A percentile compares a stretch with the other conserved stretches of the same genome.
phyloP scores from a whole-genome alignment of 2,329 filamentous ascomycete genomes.

The Lojkania enalia region DNA sequence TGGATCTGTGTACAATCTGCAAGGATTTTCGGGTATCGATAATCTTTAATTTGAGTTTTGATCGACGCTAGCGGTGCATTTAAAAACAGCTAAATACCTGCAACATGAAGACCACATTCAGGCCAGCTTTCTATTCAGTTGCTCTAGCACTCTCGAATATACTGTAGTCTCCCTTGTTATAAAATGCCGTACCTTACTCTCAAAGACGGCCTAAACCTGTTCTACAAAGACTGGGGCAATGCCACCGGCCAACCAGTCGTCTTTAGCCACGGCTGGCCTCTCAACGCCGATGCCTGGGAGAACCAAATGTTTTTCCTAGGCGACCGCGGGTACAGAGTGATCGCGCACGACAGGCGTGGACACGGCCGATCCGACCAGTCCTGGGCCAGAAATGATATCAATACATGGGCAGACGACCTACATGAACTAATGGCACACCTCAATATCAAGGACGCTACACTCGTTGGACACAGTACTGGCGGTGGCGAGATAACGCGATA shows the following conservation, averaged over 20 bases:
- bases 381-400: constrained; percentile 47
- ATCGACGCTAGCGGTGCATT: no score
- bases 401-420: constrained; percentile 47
- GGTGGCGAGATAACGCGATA: constrained; percentile 49
- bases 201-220: constrained; percentile 8
- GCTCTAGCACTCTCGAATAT: no score
- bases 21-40: no score
- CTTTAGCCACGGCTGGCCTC: constrained; percentile 48
- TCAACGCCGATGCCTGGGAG: constrained; percentile 48
- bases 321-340: constrained; percentile 43
- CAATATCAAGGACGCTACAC: constrained; percentile 31
- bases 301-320: constrained; percentile 47
- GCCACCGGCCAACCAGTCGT: constrained; percentile 35
- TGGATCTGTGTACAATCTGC: no score
- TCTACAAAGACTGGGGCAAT: constrained; percentile 42
- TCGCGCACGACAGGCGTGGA: constrained; percentile 45
- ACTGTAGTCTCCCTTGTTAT: no score
- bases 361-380: constrained; percentile 48
- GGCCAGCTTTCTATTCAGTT: no score
- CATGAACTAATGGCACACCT: constrained; percentile 40
- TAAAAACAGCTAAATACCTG: no score
- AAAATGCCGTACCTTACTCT: constrained; percentile 9
- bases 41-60: no score
- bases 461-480: constrained; percentile 45
- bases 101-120: no score